Conservation (phyloP, 1,284 basidiomycete genomes). For the Trichosporon sp. region DNA sequence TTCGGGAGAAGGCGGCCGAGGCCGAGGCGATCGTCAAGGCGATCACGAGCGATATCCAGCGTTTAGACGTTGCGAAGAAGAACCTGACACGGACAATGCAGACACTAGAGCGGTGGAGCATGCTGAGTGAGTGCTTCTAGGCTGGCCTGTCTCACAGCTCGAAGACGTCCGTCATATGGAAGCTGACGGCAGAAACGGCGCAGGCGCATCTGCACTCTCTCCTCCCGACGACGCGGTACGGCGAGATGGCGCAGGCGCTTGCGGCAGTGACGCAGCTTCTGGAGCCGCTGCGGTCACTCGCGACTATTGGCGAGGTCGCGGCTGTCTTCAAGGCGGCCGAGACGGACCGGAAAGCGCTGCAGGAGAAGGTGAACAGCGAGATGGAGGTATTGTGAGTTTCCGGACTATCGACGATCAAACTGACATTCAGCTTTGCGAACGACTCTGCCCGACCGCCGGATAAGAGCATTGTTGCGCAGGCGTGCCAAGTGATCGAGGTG, state of each 20-base stretch:
- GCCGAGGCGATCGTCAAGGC: constrained; percentile 91
- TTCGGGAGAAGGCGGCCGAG: constrained; percentile 90
- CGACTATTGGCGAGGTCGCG: constrained; percentile 66
- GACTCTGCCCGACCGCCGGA: constrained; percentile 65
- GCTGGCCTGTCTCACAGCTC: background rate
- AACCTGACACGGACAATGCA: constrained; percentile 88
- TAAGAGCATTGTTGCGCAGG: constrained; percentile 62
- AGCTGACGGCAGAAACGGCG: constrained; percentile 60
- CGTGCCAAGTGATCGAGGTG: constrained; percentile 77
- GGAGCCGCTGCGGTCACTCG: constrained; percentile 67
- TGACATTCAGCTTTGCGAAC: constrained; percentile 62
- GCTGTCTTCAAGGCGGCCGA: constrained; percentile 72
- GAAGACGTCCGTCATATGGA: background rate
- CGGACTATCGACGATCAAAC: background rate
- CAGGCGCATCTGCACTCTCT: constrained; percentile 73
- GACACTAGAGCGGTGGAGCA: constrained; percentile 81
- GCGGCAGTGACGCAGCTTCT: constrained; percentile 84
- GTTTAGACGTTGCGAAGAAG: constrained; percentile 87
- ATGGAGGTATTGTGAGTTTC: constrained; percentile 78
- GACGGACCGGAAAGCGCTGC: constrained; percentile 68
- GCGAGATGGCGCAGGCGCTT: constrained; percentile 74
- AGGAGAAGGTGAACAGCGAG: constrained; percentile 72
- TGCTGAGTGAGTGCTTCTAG: constrained; percentile 66
- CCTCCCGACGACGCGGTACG: constrained; percentile 69
- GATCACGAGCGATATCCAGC: constrained; percentile 95